A percentile compares a stretch with the other conserved stretches of the same genome.
These are phyloP conservation scores for Coemansia sp. DNA, from an alignment of 192 early-diverging fungal genomes.

Conservation along the genomic window DNA sequence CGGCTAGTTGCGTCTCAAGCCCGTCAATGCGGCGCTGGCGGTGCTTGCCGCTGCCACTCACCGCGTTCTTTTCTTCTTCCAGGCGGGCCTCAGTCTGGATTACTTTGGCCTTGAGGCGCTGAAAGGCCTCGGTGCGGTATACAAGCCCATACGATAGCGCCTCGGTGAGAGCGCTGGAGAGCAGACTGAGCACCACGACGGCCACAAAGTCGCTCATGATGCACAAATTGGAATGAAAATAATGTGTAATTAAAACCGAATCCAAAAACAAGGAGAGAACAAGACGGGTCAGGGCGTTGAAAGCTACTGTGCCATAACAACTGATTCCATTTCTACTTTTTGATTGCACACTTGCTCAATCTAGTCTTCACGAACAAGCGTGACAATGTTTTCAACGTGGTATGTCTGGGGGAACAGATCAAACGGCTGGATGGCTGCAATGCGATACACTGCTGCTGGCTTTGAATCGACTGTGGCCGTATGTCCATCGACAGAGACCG, in stretches of 20 bases:
- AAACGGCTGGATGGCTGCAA: constrained; percentile 63
- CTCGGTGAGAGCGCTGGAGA: constrained; percentile 39
- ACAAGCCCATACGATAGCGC: constrained; percentile 47
- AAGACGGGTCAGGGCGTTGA: too few relatives aligned
- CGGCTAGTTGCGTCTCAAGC: constrained; percentile 41
- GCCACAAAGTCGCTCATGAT: constrained; percentile 35
- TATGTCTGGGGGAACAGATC: constrained; percentile 75
- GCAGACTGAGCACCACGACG: constrained; percentile 35
- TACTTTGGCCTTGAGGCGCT: constrained; percentile 45
- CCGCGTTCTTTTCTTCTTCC: constrained; percentile 29
- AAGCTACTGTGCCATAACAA: too few relatives aligned
- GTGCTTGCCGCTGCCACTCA: constrained; percentile 29
- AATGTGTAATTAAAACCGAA: not conserved
- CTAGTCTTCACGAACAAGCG: constrained; percentile 56
- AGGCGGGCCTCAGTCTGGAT: constrained; percentile 38
- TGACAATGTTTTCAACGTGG: constrained; percentile 67
- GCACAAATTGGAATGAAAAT: not conserved
- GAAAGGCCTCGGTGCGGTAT: constrained; percentile 44
- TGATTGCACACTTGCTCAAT: not conserved
- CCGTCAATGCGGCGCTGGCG: constrained; percentile 49
- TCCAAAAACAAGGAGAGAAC: too few relatives aligned
- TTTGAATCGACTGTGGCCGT: constrained; percentile 16
- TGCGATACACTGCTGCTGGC: constrained; percentile 57
- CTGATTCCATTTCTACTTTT: too few relatives aligned
- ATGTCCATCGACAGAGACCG: constrained; percentile 29